A percentile compares a stretch with the other conserved stretches of the same genome.
Evolutionary conservation across 768 basidiomycete species (phyloP).

Genomic region (Gymnopilus junonius): DNA sequence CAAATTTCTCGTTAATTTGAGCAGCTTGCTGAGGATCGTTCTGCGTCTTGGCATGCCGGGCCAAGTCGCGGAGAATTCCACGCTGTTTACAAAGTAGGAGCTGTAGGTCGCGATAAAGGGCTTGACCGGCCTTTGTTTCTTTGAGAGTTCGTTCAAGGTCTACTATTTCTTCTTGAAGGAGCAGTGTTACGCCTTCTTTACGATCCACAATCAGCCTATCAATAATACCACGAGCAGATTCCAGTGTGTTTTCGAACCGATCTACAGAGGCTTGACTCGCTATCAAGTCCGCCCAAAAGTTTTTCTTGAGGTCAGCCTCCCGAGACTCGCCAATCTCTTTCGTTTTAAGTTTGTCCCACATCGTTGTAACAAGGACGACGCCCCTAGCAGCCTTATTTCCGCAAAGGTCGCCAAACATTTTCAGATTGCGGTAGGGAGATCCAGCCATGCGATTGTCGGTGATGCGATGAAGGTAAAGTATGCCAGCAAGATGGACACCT

Average conservation of each 20-base stretch:
- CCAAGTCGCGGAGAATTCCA: background rate
- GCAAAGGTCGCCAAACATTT: conserved; percentile 19
- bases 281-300: conserved; percentile 20
- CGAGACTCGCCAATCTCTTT: conserved; percentile 10
- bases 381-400: conserved; percentile 12
- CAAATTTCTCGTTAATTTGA: background rate
- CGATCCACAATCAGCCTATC: conserved; percentile 10
- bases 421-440: conserved; percentile 9
- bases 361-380: conserved; percentile 20
- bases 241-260: conserved; percentile 18
- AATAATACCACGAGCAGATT: conserved; percentile 22
- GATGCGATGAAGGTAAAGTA: conserved; percentile 19
- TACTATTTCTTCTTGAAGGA: conserved; percentile 24
- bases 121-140: conserved; percentile 11
- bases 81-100: background rate
- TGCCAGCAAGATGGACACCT: conserved; percentile 1
- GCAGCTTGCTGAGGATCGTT: background rate
- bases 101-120: background rate
- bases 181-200: background rate
- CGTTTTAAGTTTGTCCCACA: conserved; percentile 13
- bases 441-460: conserved; percentile 15
- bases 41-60: background rate
- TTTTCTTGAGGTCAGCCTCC: conserved; percentile 27
- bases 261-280: conserved; percentile 2
- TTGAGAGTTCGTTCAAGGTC: conserved; percentile 8